Percentiles rank a stretch among this genome's conserved stretches.
Conservation (phyloP, 768 basidiomycete genomes). For the Serendipita sp. region DNA sequence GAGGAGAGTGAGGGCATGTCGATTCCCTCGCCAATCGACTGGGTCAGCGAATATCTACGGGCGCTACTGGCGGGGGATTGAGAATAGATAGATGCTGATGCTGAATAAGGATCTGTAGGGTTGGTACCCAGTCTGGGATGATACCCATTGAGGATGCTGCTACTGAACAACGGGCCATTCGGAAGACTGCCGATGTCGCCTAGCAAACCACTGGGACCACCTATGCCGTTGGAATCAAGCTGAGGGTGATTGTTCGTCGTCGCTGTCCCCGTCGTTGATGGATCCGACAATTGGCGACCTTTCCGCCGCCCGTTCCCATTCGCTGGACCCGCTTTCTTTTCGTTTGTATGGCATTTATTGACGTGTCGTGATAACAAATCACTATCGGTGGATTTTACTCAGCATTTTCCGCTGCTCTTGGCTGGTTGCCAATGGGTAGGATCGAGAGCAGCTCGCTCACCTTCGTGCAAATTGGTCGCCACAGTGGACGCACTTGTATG, state of each 20-base stretch:
- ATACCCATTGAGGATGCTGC: too few species aligned
- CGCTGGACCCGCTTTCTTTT: constrained; percentile 31
- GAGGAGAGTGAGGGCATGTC: neutral
- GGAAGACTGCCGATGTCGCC: too few species aligned
- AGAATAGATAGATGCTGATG: neutral
- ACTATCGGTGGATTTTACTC: constrained; percentile 22
- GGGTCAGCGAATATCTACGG: neutral
- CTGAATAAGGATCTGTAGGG: too few species aligned
- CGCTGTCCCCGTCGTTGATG: neutral
- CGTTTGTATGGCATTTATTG: constrained; percentile 74
- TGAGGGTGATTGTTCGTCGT: neutral
- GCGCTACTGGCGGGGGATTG: neutral
- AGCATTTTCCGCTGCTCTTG: too few species aligned
- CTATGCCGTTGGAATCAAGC: neutral
- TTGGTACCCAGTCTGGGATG: too few species aligned
- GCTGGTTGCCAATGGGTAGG: too few species aligned
- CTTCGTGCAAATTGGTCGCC: constrained; percentile 83
- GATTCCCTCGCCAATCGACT: neutral
- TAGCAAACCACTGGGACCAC: too few species aligned
- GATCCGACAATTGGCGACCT: neutral
- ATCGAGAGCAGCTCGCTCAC: constrained; percentile 22
- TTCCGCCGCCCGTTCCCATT: neutral
- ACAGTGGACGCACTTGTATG: constrained; percentile 77
- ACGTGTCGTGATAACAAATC: constrained; percentile 75
- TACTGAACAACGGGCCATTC: too few species aligned